phyloP scores from a whole-genome alignment of 805 yeast genomes.

The Saccharomycopsis oosterbeekiorum region DNA sequence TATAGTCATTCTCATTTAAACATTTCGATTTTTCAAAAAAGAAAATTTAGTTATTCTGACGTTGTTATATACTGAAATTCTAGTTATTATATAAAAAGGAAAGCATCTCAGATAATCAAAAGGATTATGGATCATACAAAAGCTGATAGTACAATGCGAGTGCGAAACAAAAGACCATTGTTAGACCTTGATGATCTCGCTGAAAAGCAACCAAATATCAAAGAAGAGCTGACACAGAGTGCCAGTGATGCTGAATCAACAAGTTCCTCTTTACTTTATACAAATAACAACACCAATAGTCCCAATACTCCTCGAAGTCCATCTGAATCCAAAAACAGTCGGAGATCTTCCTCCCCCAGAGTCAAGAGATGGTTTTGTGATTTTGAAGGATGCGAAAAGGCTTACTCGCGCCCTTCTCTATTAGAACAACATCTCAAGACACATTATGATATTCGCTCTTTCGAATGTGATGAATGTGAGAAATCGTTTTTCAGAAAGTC shows the following conservation, averaged over 20 bases:
- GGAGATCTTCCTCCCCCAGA: constrained; percentile 31
- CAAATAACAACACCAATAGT: background rate
- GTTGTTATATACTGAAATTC: background rate
- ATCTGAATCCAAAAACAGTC: constrained; percentile 21
- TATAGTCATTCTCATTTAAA: background rate
- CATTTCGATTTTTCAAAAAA: no score
- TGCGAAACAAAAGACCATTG: background rate
- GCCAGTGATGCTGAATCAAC: background rate
- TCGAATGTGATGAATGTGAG: constrained; percentile 51
- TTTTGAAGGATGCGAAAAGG: constrained; percentile 57
- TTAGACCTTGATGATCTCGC: background rate
- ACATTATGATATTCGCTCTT: constrained; percentile 76
- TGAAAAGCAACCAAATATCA: background rate
- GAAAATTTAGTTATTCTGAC: no score
- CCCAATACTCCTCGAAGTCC: background rate
- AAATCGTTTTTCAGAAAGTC: constrained; percentile 62
- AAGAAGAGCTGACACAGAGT: background rate
- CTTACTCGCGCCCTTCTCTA: constrained; percentile 72
- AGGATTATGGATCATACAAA: background rate
- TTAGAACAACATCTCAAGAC: constrained; percentile 72
- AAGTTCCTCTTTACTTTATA: background rate
- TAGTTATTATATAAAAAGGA: background rate
- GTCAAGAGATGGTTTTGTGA: constrained; percentile 58
- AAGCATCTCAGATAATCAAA: background rate
- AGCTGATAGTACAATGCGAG: background rate